Evolutionary conservation across 768 basidiomycete genomes (phyloP).

Genomic region (Boletus vinaceobasis): DNA sequence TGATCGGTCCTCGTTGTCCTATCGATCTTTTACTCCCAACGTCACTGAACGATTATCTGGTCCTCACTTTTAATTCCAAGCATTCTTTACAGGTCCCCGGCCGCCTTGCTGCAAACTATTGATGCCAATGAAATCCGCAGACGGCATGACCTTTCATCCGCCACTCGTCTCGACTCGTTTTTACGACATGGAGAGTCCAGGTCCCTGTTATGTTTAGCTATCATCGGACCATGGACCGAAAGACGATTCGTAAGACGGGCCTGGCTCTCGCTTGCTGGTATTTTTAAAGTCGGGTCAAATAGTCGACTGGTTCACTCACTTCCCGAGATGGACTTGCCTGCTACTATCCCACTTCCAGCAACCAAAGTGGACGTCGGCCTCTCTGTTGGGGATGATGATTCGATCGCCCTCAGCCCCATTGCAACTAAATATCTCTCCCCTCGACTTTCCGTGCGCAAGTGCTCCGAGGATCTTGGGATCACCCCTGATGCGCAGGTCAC

Average conservation of each 20-base stretch:
- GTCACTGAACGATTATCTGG: background rate
- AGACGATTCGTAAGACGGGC: background rate
- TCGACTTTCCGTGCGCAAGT: background rate
- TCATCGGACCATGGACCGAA: background rate
- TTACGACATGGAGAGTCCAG: background rate
- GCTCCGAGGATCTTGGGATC: constrained; percentile 1
- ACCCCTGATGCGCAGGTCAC: background rate
- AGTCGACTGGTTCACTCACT: background rate
- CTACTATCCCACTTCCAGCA: background rate
- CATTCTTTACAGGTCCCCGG: background rate
- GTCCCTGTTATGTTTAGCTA: background rate
- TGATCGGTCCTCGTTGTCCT: background rate
- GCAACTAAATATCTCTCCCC: constrained; percentile 1
- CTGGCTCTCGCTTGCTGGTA: background rate
- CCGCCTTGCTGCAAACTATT: background rate
- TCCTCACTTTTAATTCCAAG: background rate
- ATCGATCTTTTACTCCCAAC: background rate
- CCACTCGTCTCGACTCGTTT: background rate
- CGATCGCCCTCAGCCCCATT: constrained; percentile 1
- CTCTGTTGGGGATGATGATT: background rate
- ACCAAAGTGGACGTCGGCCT: background rate
- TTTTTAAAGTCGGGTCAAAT: background rate
- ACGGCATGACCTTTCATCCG: background rate
- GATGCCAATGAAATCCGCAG: background rate
- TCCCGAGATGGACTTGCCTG: constrained; percentile 1